phyloP scores from a whole-genome alignment of 805 yeast species.

The Candida yuanshanica region DNA sequence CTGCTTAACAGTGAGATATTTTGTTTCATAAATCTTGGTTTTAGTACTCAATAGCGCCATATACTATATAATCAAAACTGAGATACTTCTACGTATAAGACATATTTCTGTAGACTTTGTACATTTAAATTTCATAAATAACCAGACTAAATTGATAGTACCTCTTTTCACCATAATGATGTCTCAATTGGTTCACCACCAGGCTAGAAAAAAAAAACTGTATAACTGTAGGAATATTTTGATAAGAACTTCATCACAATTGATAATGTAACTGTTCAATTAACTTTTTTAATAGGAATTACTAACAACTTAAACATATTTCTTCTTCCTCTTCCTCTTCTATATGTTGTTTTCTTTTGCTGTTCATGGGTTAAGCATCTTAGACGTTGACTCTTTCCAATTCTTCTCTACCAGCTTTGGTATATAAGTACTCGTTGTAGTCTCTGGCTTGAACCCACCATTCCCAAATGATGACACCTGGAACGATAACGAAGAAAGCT shows the following conservation, averaged over 20 bases:
- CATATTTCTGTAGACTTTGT: slow-evolving; percentile 6
- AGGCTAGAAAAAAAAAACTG: not conserved
- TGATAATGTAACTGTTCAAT: not conserved
- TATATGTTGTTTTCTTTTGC: no score
- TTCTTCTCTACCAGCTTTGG: slow-evolving; percentile 97
- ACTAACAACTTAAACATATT: not conserved
- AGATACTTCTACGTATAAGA: not conserved
- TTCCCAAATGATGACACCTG: slow-evolving; percentile 76
- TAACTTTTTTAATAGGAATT: no score
- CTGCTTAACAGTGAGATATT: not conserved
- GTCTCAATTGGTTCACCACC: not conserved
- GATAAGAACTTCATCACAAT: not conserved
- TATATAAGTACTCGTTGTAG: slow-evolving; percentile 89
- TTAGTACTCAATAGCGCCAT: not conserved
- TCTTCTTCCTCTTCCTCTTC: not conserved
- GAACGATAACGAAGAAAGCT: slow-evolving; percentile 69
- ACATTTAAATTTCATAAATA: slow-evolving; percentile 5
- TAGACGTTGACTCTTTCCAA: slow-evolving; percentile 56
- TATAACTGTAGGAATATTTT: not conserved
- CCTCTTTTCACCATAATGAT: no score
- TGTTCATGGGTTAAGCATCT: slow-evolving; percentile 2
- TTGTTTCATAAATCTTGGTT: not conserved
- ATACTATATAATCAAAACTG: not conserved
- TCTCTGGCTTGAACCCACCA: slow-evolving; percentile 85
- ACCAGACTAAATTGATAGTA: slow-evolving; percentile 1